A percentile compares a stretch with the other conserved stretches of the same genome.
Evolutionary conservation across 768 basidiomycete genomes (phyloP).

Genomic region (Tulasnella sp.): DNA sequence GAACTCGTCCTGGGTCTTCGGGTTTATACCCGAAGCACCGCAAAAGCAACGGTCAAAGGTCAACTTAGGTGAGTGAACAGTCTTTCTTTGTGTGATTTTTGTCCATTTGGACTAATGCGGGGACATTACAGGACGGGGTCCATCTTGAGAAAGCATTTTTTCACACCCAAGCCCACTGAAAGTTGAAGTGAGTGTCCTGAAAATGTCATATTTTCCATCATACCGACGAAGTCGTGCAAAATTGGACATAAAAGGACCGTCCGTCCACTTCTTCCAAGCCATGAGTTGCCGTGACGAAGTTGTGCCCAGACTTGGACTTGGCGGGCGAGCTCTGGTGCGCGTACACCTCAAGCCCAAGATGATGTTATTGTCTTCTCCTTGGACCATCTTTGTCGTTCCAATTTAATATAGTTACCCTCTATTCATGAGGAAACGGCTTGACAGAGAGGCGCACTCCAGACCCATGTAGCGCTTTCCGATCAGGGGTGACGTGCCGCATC

Average conservation of each 20-base stretch:
- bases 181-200: neutral
- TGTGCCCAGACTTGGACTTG: constrained; percentile 5
- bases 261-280: neutral
- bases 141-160: neutral
- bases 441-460: constrained; percentile 24
- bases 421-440: neutral
- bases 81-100: neutral
- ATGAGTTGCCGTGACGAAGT: constrained; percentile 15
- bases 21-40: neutral
- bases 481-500: constrained; percentile 24
- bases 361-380: constrained; percentile 14
- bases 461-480: constrained; percentile 23
- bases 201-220: neutral
- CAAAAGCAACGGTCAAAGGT: neutral
- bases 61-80: constrained; percentile 1
- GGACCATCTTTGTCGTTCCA: neutral
- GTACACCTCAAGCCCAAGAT: constrained; percentile 24
- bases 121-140: neutral
- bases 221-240: neutral
- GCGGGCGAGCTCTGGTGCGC: constrained; percentile 16
- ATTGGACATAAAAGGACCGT: neutral
- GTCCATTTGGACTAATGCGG: neutral
- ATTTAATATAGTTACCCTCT: neutral
- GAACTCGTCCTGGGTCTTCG: constrained; percentile 10
- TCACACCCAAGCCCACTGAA: neutral